phyloP scores from a whole-genome alignment of 352 stramenopile genomes.

The Phytophthora tentaculata region DNA sequence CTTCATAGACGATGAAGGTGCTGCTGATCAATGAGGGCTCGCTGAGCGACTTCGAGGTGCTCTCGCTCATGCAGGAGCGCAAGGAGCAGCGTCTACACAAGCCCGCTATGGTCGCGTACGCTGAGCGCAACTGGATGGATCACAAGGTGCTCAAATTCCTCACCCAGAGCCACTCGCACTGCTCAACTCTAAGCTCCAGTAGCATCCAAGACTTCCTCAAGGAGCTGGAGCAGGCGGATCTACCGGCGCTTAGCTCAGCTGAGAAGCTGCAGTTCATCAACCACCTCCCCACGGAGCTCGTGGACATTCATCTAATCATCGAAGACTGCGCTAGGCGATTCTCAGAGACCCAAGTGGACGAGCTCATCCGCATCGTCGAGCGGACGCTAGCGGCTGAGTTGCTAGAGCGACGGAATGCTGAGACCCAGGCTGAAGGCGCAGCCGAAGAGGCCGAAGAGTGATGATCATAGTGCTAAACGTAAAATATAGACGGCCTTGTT shows the following conservation, averaged over 20 bases:
- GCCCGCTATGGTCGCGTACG: conserved; percentile 75
- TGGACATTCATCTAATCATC: conserved; percentile 86
- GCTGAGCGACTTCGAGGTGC: conserved; percentile 83
- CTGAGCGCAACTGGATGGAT: conserved; percentile 91
- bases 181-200: conserved; percentile 53
- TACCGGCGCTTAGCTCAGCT: conserved; percentile 58
- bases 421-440: conserved; percentile 32
- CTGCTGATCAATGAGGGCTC: conserved; percentile 82
- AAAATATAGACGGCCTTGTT: conserved; percentile 28
- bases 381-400: conserved; percentile 58
- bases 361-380: conserved; percentile 74
- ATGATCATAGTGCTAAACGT: conserved; percentile 7
- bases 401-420: conserved; percentile 41
- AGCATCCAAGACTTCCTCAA: conserved; percentile 70
- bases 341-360: conserved; percentile 76
- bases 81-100: conserved; percentile 81
- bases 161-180: conserved; percentile 68
- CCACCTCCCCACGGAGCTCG: conserved; percentile 80
- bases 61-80: conserved; percentile 83
- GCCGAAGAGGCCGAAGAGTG: conserved; percentile 23
- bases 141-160: conserved; percentile 91
- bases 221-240: conserved; percentile 46
- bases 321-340: conserved; percentile 86
- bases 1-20: conserved; percentile 72
- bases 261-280: conserved; percentile 91